These are phyloP conservation scores for Biscogniauxia sp. DNA, from an alignment of 2,329 filamentous ascomycete genomes.

Conservation along the genomic window DNA sequence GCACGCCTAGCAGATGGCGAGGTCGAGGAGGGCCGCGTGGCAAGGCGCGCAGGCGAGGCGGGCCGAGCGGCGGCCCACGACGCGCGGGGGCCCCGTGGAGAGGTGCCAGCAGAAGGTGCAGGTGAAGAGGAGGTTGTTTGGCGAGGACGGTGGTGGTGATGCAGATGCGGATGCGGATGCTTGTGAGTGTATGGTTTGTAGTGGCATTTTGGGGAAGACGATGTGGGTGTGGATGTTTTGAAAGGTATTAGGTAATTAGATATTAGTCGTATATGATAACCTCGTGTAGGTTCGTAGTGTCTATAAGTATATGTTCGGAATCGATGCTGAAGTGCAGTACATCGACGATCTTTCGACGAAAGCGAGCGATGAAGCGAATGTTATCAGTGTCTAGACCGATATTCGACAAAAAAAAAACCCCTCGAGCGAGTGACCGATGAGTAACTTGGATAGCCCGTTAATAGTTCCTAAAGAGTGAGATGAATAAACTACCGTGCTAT, in stretches of 20 bases:
- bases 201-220: background rate
- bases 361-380: no score
- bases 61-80: conserved; percentile 42
- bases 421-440: no score
- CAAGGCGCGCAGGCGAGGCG: conserved; percentile 50
- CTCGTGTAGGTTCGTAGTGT: background rate
- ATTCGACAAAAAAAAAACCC: no score
- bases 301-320: no score
- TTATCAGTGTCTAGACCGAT: no score
- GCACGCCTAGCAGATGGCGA: conserved; percentile 58
- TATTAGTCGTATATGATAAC: background rate
- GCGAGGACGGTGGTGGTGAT: background rate
- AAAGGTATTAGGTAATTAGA: background rate
- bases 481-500: no score
- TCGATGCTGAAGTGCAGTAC: no score
- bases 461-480: no score
- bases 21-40: conserved; percentile 46
- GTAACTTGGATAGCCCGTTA: no score
- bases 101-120: conserved; percentile 56
- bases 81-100: conserved; percentile 34
- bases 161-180: background rate
- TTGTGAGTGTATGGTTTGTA: background rate
- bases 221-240: background rate
- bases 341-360: no score
- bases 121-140: conserved; percentile 37